These are phyloP conservation scores for Thielaviopsis ethacetica DNA, from an alignment of 2,329 filamentous ascomycete species.

Conservation along the genomic window DNA sequence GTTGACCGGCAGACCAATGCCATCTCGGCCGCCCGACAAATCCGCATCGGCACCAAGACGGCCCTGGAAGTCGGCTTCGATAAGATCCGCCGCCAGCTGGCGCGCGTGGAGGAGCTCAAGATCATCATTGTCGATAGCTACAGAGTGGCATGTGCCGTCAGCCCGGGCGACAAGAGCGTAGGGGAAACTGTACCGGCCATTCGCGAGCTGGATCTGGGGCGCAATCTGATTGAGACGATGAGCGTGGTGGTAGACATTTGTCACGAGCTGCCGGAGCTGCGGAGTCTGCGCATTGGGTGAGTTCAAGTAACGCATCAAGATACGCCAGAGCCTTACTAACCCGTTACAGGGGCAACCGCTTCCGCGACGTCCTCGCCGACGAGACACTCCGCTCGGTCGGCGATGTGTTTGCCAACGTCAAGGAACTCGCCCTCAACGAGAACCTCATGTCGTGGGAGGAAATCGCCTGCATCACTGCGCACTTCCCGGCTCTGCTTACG, in stretches of 20 bases:
- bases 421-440: constrained; percentile 49
- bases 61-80: constrained; percentile 92
- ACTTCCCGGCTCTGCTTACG: constrained; percentile 35
- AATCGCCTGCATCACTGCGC: constrained; percentile 34
- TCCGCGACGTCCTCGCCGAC: constrained; percentile 28
- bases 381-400: constrained; percentile 18
- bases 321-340: not conserved
- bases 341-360: constrained; percentile 52
- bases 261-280: constrained; percentile 47
- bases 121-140: constrained; percentile 71
- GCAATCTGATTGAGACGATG: constrained; percentile 61
- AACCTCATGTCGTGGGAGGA: constrained; percentile 51
- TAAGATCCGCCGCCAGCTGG: constrained; percentile 69
- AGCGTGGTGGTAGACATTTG: constrained; percentile 55
- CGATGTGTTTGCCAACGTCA: constrained; percentile 32
- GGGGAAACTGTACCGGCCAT: constrained; percentile 46
- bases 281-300: constrained; percentile 27
- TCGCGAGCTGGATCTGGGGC: constrained; percentile 65
- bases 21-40: constrained; percentile 24
- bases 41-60: constrained; percentile 62
- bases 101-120: constrained; percentile 59
- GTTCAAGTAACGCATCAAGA: not conserved
- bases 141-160: constrained; percentile 32
- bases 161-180: constrained; percentile 24
- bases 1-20: constrained; percentile 14